Base-by-base conservation (phyloP, 495 filamentous ascomycete species). In the Trichoderma parareesei region DNA sequence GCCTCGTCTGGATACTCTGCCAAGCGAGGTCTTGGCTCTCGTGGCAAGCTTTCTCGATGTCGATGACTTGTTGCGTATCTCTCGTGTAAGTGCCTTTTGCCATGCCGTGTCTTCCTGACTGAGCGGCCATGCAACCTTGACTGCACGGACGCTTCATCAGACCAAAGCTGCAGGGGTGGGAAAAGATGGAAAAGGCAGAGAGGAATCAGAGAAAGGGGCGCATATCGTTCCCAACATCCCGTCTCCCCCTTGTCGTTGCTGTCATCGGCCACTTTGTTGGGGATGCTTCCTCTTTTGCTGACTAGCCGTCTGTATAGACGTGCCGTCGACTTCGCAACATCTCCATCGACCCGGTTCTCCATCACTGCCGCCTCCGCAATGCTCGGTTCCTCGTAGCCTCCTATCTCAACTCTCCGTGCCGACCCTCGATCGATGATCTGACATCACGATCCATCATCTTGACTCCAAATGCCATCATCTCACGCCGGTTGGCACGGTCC, bases 381-480 rank as follows among this genome's bases (percentile, higher is more conserved):
- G 79, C 76, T 48, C 81, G 82, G 57, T 38, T 72, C 20, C 66
- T 71, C 1, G 80, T 88, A 18, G 74, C 77, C 4, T 76, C 78
- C 38, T 73, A 78, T 49, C 75, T 87, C 33, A 69, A 72, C 43
- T 81, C 80, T 9, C 77, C 78, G 7, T 72, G 72, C 11, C 82
- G 85, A 9, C 85, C 85, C 6, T 77, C 82, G 16, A 78, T 85
- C 2, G 63, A 77, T 8, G 76, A 81, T 41, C 79, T 84, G 27
- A 79, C 81, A 57, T 71, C 71, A 2, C 76, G 81, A n/a, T 77
- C 73, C 67, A 86, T 88, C 71, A 84, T 85, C 73, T 65, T 87
- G n/a, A 84, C 85, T 59, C 75, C 77, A 46, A 85, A 81, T 16
- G 77, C 81, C 27, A 73, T 82, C 49, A 73, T 79, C 61, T 84